Conservation (phyloP, 2,329 filamentous ascomycete genomes). For the Colletotrichum sp. region DNA sequence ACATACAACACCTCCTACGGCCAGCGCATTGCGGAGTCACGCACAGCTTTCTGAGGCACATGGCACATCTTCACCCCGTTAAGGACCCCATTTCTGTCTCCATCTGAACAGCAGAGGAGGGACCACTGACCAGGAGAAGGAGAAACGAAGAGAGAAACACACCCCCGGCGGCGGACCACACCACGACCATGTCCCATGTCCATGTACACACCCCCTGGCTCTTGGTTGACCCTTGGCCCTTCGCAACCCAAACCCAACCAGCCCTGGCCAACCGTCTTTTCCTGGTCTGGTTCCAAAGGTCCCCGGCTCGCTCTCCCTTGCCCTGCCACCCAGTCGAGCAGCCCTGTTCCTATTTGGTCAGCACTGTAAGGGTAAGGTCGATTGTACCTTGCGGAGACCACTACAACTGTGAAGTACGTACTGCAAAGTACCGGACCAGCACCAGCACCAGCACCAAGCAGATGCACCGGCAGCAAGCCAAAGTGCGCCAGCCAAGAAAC, state of each 20-base stretch:
- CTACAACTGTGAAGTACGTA: neutral
- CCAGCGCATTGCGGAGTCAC: neutral
- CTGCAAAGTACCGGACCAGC: constrained; percentile 3
- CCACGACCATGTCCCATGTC: neutral
- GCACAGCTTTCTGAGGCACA: neutral
- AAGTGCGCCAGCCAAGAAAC: neutral
- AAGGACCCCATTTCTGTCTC: neutral
- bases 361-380: neutral
- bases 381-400: neutral
- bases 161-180: neutral
- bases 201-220: neutral
- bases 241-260: constrained; percentile 11
- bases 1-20: neutral
- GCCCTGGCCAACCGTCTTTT: constrained; percentile 8
- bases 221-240: constrained; percentile 1
- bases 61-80: neutral
- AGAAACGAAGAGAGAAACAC: neutral
- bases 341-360: neutral
- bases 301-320: constrained; percentile 16
- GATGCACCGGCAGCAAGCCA: neutral
- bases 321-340: constrained; percentile 13
- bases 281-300: constrained; percentile 8
- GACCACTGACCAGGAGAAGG: neutral
- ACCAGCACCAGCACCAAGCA: neutral
- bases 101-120: neutral